phyloP scores from a whole-genome alignment of 2,329 filamentous ascomycete genomes.

The Tolypocladium album region DNA sequence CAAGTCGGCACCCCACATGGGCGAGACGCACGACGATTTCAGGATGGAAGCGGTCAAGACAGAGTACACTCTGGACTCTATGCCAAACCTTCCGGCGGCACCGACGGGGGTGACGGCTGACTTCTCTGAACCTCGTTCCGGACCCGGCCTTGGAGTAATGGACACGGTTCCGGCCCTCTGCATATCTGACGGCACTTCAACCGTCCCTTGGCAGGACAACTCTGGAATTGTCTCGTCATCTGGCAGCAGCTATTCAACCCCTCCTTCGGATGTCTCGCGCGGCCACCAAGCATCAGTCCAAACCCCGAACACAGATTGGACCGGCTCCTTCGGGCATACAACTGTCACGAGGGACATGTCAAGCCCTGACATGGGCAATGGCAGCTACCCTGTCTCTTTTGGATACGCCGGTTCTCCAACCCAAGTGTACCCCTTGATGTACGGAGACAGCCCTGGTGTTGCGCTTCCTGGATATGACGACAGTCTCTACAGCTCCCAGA shows the following conservation, averaged over 20 bases:
- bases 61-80: constrained; percentile 12
- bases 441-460: constrained; percentile 18
- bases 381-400: constrained; percentile 17
- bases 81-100: constrained; percentile 8
- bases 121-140: constrained; percentile 12
- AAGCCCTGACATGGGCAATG: constrained; percentile 10
- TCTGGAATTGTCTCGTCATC: constrained; percentile 33
- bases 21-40: constrained; percentile 10
- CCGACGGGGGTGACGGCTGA: constrained; percentile 6
- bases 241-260: constrained; percentile 36
- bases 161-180: constrained; percentile 7
- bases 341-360: constrained; percentile 7
- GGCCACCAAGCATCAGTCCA: constrained; percentile 14
- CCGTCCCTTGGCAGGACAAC: constrained; percentile 21
- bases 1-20: constrained; percentile 6
- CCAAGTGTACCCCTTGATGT: constrained; percentile 20
- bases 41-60: constrained; percentile 7
- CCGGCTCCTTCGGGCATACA: constrained; percentile 15
- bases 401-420: constrained; percentile 15
- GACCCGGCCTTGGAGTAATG: constrained; percentile 11
- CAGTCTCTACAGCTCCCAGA: constrained; percentile 24
- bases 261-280: constrained; percentile 25
- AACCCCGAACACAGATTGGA: constrained; percentile 21
- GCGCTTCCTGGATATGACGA: constrained; percentile 25
- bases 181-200: constrained; percentile 10